Evolutionary conservation across 768 basidiomycete species (phyloP), one percentile per base, ranked within the genome.

Genomic region (Termitomyces sp.): DNA sequence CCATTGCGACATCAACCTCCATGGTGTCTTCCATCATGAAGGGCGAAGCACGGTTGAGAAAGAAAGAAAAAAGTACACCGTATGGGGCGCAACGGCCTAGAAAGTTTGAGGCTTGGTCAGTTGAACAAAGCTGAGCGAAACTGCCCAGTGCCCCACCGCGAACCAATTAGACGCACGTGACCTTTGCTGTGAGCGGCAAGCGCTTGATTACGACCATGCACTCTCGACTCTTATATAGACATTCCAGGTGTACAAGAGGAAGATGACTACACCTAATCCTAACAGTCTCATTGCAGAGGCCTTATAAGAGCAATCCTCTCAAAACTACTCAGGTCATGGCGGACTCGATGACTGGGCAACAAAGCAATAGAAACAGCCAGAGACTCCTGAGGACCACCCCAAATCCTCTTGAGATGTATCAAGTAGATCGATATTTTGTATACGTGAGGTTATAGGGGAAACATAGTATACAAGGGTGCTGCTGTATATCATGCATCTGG

Each of bases 1-100:
- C 63, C 62, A 68, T 61, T 59, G 65, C 62, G 54, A 66, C 65
- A 68, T 81, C 79, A 53, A 80, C 68, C 52, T 80, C 76, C 79
- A 81, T 79, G 40, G 62, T 68, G 56, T 76, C 75, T 52, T 74
- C 71, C 73, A 76, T 76, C 65, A 70, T 48, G 52, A n/a, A 45
- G 48, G 38, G 6, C 47, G 30, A 20, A 20, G 5, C 43, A 14
- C 28, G 20, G 28, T 35, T 48, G 14, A 32, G 54, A 5, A 41
- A 47, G 18, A 46, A 6, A 20, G 13, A 43, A 30, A 46, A 26
- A 38, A 55, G 32, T 28, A 20, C 49, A 20, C n/a, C 36, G n/a
- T 30, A 36, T 11, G 40, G 24, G 33, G 43, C 40, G 30, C 13
- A 40, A 45, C 51, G 24, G 53, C 55, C 48, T 36, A 28, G 33